Percentiles rank a stretch among this genome's conserved stretches.
phyloP scores from a whole-genome alignment of 441 rosid species.

The Sinapis alba region DNA sequence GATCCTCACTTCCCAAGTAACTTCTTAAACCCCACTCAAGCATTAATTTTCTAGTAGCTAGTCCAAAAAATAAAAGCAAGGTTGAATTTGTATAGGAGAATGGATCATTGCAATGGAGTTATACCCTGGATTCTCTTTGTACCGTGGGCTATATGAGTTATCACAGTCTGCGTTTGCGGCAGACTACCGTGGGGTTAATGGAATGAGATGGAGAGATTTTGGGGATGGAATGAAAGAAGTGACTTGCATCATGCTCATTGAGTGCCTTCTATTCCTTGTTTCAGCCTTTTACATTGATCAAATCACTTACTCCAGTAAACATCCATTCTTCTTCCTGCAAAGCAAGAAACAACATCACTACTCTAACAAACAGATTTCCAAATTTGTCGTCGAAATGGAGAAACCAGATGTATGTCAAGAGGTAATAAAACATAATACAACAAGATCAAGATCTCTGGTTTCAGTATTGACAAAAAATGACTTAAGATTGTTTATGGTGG shows the following conservation, averaged over 20 bases:
- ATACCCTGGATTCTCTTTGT: constrained; percentile 87
- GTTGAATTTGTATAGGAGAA: constrained; percentile 48
- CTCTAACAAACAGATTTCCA: constrained; percentile 64
- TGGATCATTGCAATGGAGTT: constrained; percentile 81
- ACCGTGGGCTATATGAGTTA: constrained; percentile 91
- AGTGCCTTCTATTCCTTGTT: constrained; percentile 72
- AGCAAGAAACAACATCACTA: constrained; percentile 46
- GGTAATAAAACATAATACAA: constrained; percentile 52
- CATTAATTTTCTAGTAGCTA: neutral
- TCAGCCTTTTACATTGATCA: constrained; percentile 78
- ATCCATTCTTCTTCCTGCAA: constrained; percentile 59
- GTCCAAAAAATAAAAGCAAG: neutral
- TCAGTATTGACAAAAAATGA: neutral
- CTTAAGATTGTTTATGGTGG: neutral
- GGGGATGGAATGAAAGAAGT: constrained; percentile 77
- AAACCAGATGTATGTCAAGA: constrained; percentile 85
- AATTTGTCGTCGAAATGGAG: constrained; percentile 74
- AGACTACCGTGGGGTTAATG: constrained; percentile 58
- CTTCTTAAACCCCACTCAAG: constrained; percentile 32
- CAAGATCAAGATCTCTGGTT: constrained; percentile 9
- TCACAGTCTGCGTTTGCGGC: constrained; percentile 67
- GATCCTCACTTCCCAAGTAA: constrained; percentile 84
- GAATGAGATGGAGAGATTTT: constrained; percentile 83
- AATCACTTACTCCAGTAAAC: constrained; percentile 61
- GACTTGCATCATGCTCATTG: constrained; percentile 68